Percentiles rank a stretch among this genome's conserved stretches.
These are phyloP conservation scores for Sporobolomyces phaffii DNA, from an alignment of 768 basidiomycete genomes.

Conservation along the genomic window DNA sequence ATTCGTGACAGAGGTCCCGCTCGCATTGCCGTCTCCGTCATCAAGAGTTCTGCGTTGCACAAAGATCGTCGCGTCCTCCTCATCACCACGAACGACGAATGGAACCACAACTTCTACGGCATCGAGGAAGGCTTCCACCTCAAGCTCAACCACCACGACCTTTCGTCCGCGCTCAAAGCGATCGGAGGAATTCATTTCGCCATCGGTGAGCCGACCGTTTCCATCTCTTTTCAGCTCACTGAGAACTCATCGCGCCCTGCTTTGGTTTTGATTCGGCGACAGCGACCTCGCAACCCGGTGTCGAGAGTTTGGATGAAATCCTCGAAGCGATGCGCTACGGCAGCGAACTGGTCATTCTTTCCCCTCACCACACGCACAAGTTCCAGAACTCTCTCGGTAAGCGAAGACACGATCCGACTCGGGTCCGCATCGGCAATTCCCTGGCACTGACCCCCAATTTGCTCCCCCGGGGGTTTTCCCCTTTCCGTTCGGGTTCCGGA, in stretches of 20 bases:
- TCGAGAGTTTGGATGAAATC: background rate
- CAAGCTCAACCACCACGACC: background rate
- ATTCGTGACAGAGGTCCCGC: background rate
- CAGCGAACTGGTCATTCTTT: background rate
- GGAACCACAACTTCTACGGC: background rate
- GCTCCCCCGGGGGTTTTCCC: too few relatives aligned
- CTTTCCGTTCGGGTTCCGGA: too few relatives aligned
- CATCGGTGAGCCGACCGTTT: background rate
- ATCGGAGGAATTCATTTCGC: conserved; percentile 7
- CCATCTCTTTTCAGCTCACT: too few relatives aligned
- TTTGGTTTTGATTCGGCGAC: too few relatives aligned
- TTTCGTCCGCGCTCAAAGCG: background rate
- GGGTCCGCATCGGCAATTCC: background rate
- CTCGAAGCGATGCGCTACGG: conserved; percentile 9
- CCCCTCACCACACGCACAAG: background rate
- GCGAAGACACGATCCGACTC: background rate
- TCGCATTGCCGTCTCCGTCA: background rate
- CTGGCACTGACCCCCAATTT: background rate
- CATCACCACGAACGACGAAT: background rate
- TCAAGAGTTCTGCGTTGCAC: background rate
- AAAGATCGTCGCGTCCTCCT: background rate
- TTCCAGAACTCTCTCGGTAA: background rate
- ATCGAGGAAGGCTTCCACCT: background rate
- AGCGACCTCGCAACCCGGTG: background rate
- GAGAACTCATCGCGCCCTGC: too few relatives aligned